Conservation (phyloP, 768 basidiomycete species). For the Lentinula detonsa region DNA sequence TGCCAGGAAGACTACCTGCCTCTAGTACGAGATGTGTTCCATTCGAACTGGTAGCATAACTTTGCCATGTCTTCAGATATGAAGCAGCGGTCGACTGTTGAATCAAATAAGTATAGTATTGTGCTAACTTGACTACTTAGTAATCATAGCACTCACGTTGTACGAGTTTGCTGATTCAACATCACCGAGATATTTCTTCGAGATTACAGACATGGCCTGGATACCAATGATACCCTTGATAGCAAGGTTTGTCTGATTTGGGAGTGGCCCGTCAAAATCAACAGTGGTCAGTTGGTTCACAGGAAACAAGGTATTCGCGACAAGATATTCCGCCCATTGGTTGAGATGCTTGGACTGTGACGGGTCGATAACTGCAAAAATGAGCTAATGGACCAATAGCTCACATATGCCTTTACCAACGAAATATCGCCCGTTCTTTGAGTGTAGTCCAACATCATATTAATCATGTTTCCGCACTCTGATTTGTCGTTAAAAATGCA, state of each 20-base stretch:
- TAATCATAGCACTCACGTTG: constrained; percentile 9
- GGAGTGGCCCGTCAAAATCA: constrained; percentile 21
- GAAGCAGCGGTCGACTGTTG: constrained; percentile 29
- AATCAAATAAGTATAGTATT: neutral
- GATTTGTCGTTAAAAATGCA: neutral
- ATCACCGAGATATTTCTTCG: constrained; percentile 22
- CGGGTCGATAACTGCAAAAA: neutral
- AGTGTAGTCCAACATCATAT: constrained; percentile 41
- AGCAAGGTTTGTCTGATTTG: constrained; percentile 49
- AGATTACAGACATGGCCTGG: constrained; percentile 49
- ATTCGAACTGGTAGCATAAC: neutral
- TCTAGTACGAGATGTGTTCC: neutral
- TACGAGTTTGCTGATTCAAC: constrained; percentile 19
- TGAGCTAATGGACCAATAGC: constrained; percentile 9
- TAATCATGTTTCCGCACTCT: constrained; percentile 59
- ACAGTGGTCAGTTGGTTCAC: constrained; percentile 30
- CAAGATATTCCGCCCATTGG: constrained; percentile 47
- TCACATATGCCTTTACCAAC: constrained; percentile 30
- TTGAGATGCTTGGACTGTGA: constrained; percentile 23
- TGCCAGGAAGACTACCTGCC: neutral
- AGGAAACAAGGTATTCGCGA: constrained; percentile 29
- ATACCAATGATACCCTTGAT: constrained; percentile 56
- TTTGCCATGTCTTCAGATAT: constrained; percentile 21
- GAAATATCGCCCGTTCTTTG: constrained; percentile 24
- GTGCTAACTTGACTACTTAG: neutral